Base-by-base conservation (phyloP, 2,329 filamentous ascomycete genomes). In the Fusarium proliferatum region DNA sequence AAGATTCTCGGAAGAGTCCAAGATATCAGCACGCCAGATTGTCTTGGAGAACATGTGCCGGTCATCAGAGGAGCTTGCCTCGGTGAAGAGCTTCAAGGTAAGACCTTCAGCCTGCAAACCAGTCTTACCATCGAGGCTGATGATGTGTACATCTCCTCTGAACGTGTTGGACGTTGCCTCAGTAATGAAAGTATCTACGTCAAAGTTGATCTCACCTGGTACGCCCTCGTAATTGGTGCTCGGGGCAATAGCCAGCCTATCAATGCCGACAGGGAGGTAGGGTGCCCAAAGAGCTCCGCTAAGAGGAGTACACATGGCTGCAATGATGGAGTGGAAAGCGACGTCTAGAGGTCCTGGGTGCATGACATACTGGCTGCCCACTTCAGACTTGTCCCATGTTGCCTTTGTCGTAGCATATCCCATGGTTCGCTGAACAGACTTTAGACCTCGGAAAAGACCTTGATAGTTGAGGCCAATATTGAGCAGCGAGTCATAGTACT, bases 381-480 rank as follows among this genome's bases (percentile, higher is more conserved):
- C 59, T 9, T 61, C 49, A 6, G 23, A 13, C 15, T 30, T 41
- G 15, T 38, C 38, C 59, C 59, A 61, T 1, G 48, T 30, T 43
- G 59, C 48, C 19, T 61, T 61, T 30, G 59, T 61, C 15, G 39
- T 56, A 45, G 59, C 59, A 13, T 61, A 56, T 12, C 59, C 59
- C 59, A 61, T 61, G 5, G 59, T 43, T 23, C 59, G 42, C 23
- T 61, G 7, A 1, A 61, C 59, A 4, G 59, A 61, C 4, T 61
- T 56, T 4, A 61, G 39, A 1, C 59, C 59, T 30, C 59, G 1
- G 39, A 61, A 61, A 4, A 61, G 59, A 1, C 59, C 48, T 5
- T 61, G 59, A 3, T 61, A 61, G 13, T 61, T 33, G 17, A 61
- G 59, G 1, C 59, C 59, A 13, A 61, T 61, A 11, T 56, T 61